Base-by-base conservation (phyloP, 192 early-diverging fungal genomes). In the Phlyctochytrium planicorne region DNA sequence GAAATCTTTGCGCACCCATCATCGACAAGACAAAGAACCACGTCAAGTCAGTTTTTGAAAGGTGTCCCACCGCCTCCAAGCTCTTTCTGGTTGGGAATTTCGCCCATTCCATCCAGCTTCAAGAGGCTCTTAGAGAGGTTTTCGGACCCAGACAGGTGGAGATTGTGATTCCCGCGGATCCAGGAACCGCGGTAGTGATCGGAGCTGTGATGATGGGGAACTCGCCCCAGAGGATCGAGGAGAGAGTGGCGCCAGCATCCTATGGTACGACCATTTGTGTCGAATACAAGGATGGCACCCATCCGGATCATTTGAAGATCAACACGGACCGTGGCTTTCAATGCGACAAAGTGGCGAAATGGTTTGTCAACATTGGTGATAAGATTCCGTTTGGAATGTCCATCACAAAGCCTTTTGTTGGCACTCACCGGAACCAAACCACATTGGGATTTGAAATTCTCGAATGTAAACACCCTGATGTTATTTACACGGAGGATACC, bases 371-470 rank as follows among this genome's bases (percentile, higher is more conserved):
- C 17, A 23, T 37, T 66, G 32, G 53, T 23, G 52, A 20, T 3
- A 10, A 24, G 59, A 53, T 66, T 2, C 33, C 65, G 52, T 53
- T 33, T 34, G 65, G 53, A 66, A 33, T 33, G 36, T 17, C 34
- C 23, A 52, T 66, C 31, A 47, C 30, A 27, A 17, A 34, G 65
- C 32, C 20, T 16, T 62, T 23, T 23, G 6, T 34, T 30, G 31
- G 17, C 0, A 32, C 55, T 29, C 29, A 66, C 34, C 23, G 27
- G 2, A 24, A 27, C 34, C 53, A 66, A 53, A 50, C 30, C 10
- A 2, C 12, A 23, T 3, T 62, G 2, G 24, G 29, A 30, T 62
- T 40, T 60, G 40, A 60, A 37, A 37, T 60, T 60, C 24, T 47
- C n/a, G 60, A 68, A 59, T 52, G 66, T 33, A 55, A 59, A 34